Conservation (phyloP, 148 eudicot genomes). For the Oxyria digyna region DNA sequence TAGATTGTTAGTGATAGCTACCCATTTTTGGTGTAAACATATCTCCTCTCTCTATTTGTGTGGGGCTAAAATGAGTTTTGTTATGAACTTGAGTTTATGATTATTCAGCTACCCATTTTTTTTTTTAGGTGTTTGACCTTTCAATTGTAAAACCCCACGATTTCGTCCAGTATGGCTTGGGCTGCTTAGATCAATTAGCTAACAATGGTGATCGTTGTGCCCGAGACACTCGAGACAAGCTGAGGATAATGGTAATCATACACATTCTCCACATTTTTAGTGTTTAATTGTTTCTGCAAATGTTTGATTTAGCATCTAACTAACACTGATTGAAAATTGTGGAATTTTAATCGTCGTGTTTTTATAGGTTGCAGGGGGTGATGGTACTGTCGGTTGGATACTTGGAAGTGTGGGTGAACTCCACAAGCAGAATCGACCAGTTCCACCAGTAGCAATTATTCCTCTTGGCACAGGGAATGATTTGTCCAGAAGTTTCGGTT, state of each 20-base stretch:
- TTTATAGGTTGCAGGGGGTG: constrained; percentile 99
- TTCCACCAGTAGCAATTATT: constrained; percentile 85
- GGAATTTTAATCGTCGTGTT: not conserved
- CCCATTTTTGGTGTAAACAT: not conserved
- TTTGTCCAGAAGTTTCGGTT: constrained; percentile 93
- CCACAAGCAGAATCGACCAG: constrained; percentile 57
- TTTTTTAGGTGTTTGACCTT: constrained; percentile 69
- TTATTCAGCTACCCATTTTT: not conserved
- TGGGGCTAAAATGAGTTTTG: too few species aligned
- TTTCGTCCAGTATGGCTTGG: constrained; percentile 68
- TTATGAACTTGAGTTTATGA: not conserved
- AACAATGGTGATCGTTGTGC: constrained; percentile 63
- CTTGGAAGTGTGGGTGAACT: constrained; percentile 89
- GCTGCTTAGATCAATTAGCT: constrained; percentile 82
- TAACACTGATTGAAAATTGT: not conserved
- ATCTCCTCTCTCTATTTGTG: not conserved
- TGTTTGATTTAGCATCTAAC: too few species aligned
- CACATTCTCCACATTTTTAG: not conserved
- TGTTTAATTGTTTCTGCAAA: not conserved
- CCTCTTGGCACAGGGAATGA: constrained; percentile 99
- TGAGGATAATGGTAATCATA: constrained; percentile 78
- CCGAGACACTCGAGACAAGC: constrained; percentile 61
- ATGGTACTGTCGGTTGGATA: constrained; percentile 98
- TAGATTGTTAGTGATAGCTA: too few species aligned
- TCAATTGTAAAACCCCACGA: constrained; percentile 65